Percentiles rank a stretch among this genome's conserved stretches.
Evolutionary conservation across 306 rosid genomes (phyloP).

Genomic region (Vigna nakashimae): DNA sequence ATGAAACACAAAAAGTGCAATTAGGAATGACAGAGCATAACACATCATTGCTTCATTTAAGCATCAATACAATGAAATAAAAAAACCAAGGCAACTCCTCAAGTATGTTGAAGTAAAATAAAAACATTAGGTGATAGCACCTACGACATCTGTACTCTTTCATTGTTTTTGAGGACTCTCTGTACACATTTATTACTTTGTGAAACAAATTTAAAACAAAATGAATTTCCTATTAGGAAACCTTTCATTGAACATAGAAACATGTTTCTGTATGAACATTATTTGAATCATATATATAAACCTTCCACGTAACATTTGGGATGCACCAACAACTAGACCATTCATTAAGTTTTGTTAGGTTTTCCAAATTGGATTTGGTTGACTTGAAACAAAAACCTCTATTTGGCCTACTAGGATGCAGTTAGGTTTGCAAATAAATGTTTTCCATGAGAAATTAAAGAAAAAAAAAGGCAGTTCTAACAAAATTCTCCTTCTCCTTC

Average conservation of each 20-base stretch:
- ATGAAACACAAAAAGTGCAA: no score
- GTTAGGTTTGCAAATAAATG: no score
- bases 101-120: no score
- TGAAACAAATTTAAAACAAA: not conserved
- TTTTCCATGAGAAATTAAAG: not conserved
- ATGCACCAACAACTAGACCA: no score
- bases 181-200: not conserved
- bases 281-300: no score
- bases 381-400: constrained; percentile 6
- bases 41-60: constrained; percentile 4
- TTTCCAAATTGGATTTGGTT: not conserved
- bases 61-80: not conserved
- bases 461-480: constrained; percentile 14
- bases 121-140: constrained; percentile 48
- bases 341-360: not conserved
- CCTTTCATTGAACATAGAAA: not conserved
- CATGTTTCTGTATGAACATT: no score
- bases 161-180: constrained; percentile 13
- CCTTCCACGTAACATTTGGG: no score
- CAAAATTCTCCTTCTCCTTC: not conserved
- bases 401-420: constrained; percentile 9
- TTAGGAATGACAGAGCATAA: no score
- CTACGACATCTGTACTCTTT: constrained; percentile 59
- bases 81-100: no score
- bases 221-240: not conserved